Percentiles rank a stretch among this genome's conserved stretches.
Conservation (phyloP, 306 rosid species). For the Psophocarpus tetragonolobus region DNA sequence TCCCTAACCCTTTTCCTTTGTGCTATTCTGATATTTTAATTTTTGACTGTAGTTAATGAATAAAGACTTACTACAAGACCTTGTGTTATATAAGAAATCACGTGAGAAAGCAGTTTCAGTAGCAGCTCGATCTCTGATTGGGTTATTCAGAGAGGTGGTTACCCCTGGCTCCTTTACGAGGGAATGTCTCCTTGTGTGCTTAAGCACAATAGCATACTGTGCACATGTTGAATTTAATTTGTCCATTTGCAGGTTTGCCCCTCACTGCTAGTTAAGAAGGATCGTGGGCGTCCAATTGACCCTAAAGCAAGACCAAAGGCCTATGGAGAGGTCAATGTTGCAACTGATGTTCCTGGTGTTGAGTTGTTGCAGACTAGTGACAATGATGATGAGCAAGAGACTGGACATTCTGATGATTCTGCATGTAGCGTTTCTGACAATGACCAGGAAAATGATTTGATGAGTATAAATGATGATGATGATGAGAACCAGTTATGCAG, state of each 20-base stretch:
- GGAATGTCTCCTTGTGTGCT: background rate
- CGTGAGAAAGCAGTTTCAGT: constrained; percentile 90
- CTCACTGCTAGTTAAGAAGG: constrained; percentile 82
- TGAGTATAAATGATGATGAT: constrained; percentile 42
- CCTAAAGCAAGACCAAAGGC: constrained; percentile 81
- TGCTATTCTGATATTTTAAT: constrained; percentile 34
- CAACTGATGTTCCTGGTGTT: constrained; percentile 66
- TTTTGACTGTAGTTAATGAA: constrained; percentile 73
- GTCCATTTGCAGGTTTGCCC: constrained; percentile 76
- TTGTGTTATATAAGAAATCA: constrained; percentile 88
- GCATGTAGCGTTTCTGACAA: constrained; percentile 46
- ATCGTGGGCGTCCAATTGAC: constrained; percentile 78
- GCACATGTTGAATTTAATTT: constrained; percentile 12
- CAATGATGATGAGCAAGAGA: constrained; percentile 42
- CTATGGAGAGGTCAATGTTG: constrained; percentile 70
- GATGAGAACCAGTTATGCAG: constrained; percentile 45
- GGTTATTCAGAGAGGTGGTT: constrained; percentile 79
- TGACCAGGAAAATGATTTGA: constrained; percentile 45
- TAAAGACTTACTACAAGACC: constrained; percentile 91
- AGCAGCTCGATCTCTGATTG: constrained; percentile 85
- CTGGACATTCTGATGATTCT: constrained; percentile 40
- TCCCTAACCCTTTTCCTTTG: background rate
- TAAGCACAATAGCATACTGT: background rate
- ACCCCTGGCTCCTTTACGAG: constrained; percentile 9
- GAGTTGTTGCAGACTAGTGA: constrained; percentile 59